phyloP scores from a whole-genome alignment of 192 early-diverging fungal genomes.

The Coemansia sp. region DNA sequence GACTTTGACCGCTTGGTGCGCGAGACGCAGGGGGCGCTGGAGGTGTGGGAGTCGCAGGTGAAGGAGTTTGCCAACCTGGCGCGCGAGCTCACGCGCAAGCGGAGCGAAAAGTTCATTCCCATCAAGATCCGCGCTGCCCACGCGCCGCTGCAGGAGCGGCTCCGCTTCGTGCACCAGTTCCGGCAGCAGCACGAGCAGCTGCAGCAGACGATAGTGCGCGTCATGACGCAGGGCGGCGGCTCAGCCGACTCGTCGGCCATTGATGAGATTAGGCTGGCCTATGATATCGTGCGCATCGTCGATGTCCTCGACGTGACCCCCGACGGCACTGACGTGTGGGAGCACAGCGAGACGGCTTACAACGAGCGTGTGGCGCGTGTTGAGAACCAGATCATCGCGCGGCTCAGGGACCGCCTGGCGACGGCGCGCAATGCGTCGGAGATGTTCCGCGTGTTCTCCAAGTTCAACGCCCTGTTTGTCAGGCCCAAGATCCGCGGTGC shows the following conservation, averaged over 20 bases:
- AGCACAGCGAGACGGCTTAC: conserved; percentile 84
- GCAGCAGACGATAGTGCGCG: conserved; percentile 92
- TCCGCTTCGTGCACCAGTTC: conserved; percentile 88
- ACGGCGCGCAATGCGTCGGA: conserved; percentile 96
- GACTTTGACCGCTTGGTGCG: conserved; percentile 88
- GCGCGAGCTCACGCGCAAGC: conserved; percentile 91
- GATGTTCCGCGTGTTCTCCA: conserved; percentile 99
- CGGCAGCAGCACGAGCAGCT: conserved; percentile 97
- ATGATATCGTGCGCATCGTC: conserved; percentile 89
- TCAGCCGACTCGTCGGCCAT: conserved; percentile 70
- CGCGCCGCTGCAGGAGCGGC: conserved; percentile 89
- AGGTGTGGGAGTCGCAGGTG: conserved; percentile 91
- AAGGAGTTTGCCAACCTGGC: conserved; percentile 97
- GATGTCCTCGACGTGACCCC: conserved; percentile 93
- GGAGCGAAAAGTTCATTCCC: conserved; percentile 90
- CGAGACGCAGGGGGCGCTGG: conserved; percentile 85
- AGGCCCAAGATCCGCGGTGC: conserved; percentile 99
- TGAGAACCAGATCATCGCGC: conserved; percentile 97
- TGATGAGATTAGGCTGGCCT: conserved; percentile 86
- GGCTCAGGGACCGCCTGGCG: conserved; percentile 89
- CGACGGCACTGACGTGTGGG: conserved; percentile 94
- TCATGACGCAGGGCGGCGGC: conserved; percentile 68
- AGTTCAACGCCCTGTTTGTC: conserved; percentile 99
- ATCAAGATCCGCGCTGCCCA: conserved; percentile 95
- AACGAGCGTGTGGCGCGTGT: conserved; percentile 94